Evolutionary conservation across 768 basidiomycete genomes (phyloP).

Genomic region (Mycena floridula): DNA sequence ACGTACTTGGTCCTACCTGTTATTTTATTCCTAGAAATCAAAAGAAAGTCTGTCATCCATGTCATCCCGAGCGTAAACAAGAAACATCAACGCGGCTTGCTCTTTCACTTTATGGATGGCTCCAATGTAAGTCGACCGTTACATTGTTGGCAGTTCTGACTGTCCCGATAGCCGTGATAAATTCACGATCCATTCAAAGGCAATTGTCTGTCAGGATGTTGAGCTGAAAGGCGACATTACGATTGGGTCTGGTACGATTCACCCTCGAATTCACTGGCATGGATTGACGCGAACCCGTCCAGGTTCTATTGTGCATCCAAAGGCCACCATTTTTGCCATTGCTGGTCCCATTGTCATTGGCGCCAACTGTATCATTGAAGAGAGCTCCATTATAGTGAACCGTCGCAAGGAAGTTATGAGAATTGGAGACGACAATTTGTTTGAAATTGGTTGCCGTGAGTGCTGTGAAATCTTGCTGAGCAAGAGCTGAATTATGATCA

Average conservation of each 20-base stretch:
- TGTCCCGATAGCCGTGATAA: conserved; percentile 63
- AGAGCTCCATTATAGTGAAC: conserved; percentile 86
- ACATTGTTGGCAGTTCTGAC: conserved; percentile 4
- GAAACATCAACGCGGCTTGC: no score
- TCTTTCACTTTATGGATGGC: conserved; percentile 13
- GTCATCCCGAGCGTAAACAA: no score
- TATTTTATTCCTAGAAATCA: not conserved
- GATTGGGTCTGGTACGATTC: conserved; percentile 69
- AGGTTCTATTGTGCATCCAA: conserved; percentile 90
- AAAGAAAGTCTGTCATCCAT: not conserved
- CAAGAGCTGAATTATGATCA: conserved; percentile 1
- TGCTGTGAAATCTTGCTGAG: conserved; percentile 10
- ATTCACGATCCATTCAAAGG: conserved; percentile 85
- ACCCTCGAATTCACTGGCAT: not conserved
- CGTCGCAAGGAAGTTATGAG: conserved; percentile 81
- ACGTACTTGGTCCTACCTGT: no score
- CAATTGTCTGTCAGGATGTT: conserved; percentile 88
- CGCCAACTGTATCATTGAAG: conserved; percentile 85
- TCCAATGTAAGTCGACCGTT: conserved; percentile 13
- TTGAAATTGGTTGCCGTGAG: conserved; percentile 91
- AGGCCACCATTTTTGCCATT: conserved; percentile 88
- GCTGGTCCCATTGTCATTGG: conserved; percentile 90
- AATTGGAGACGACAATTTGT: conserved; percentile 90
- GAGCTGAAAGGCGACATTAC: conserved; percentile 94
- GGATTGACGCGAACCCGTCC: not conserved